phyloP scores from a whole-genome alignment of 352 stramenopile species.

The Phytopythium boreale region DNA sequence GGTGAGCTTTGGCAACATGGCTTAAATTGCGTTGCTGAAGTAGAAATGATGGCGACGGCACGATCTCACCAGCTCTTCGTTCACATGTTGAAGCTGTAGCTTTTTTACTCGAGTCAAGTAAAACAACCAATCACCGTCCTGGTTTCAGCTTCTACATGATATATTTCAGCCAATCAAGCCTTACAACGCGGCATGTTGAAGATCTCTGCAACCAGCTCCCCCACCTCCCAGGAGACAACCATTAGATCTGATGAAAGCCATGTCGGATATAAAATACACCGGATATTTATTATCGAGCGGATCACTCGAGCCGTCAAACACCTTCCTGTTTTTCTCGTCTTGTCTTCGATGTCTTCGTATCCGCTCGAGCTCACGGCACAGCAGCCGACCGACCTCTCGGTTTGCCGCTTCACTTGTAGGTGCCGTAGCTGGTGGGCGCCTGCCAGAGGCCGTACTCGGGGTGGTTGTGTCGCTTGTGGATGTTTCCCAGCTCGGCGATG shows the following conservation, averaged over 20 bases:
- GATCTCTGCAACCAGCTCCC: background rate
- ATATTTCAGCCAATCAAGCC: background rate
- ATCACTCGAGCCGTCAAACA: background rate
- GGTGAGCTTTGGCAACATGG: too few species aligned
- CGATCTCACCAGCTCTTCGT: too few species aligned
- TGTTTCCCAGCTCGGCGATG: conserved; percentile 68
- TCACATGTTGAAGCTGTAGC: background rate
- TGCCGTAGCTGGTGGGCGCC: conserved; percentile 38
- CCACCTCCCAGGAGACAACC: too few species aligned
- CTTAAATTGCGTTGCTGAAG: too few species aligned
- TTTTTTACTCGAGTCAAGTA: background rate
- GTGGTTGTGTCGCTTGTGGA: conserved; percentile 81
- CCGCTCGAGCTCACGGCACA: background rate
- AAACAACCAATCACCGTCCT: background rate
- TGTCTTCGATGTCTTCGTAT: background rate
- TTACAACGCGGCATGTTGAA: background rate
- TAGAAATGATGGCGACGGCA: too few species aligned
- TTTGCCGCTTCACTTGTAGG: background rate
- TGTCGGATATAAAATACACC: conserved; percentile 1
- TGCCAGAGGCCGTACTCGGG: conserved; percentile 76
- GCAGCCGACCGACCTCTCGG: background rate
- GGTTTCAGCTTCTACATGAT: background rate
- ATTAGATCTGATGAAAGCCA: too few species aligned
- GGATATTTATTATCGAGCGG: conserved; percentile 5
- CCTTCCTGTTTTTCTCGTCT: background rate